phyloP scores from a whole-genome alignment of 306 rosid species.

The Sesbania bispinosa region DNA sequence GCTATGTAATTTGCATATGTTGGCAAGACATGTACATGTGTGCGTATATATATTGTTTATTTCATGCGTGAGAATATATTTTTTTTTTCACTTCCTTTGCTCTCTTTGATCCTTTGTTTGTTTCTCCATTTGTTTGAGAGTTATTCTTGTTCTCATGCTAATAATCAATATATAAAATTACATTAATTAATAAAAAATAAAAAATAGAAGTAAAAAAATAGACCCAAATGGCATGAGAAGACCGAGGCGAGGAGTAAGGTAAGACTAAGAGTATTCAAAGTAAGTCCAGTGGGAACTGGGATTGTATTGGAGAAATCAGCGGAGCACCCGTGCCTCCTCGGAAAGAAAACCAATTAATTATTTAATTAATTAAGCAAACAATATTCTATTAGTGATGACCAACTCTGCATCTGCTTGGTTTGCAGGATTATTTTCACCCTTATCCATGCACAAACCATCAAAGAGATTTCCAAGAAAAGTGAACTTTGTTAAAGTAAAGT shows the following conservation, averaged over 20 bases:
- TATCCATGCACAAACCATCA: constrained; percentile 25
- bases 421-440: constrained; percentile 35
- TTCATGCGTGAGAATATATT: no score
- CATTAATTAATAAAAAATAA: no score
- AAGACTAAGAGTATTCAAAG: background rate
- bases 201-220: constrained; percentile 22
- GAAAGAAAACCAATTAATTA: constrained; percentile 43
- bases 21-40: no score
- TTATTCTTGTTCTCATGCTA: no score
- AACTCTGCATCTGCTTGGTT: constrained; percentile 34
- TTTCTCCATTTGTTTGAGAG: no score
- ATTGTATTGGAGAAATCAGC: constrained; percentile 87
- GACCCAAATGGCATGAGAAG: constrained; percentile 24
- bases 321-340: constrained; percentile 94
- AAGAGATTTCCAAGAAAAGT: constrained; percentile 66
- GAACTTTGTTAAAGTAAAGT: constrained; percentile 50
- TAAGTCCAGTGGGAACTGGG: constrained; percentile 41
- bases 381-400: no score
- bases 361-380: no score
- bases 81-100: no score
- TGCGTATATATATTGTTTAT: no score
- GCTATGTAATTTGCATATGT: no score
- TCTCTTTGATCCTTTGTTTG: no score
- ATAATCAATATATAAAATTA: no score
- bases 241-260: constrained; percentile 33